Percentiles rank a stretch among this genome's conserved stretches.
phyloP scores from a whole-genome alignment of 2,329 filamentous ascomycete species.

The Alternaria panax region DNA sequence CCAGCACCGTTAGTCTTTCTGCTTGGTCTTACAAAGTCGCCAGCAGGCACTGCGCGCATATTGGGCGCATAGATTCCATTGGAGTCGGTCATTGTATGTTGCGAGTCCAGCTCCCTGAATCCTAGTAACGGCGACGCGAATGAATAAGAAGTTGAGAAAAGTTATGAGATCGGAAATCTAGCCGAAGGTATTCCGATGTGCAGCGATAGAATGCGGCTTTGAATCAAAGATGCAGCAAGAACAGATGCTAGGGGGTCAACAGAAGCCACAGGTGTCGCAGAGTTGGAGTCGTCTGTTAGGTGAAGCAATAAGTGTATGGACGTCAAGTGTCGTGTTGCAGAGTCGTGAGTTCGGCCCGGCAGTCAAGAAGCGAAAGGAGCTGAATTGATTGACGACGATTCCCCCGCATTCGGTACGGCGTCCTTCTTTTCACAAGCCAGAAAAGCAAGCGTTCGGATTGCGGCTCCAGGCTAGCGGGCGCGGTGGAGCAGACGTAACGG shows the following conservation, averaged over 20 bases:
- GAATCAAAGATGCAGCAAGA: slow-evolving; percentile 19
- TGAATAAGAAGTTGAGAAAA: slow-evolving; percentile 24
- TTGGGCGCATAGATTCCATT: slow-evolving; percentile 51
- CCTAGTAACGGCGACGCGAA: slow-evolving; percentile 20
- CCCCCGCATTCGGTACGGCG: slow-evolving; percentile 46
- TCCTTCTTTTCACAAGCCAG: slow-evolving; percentile 38
- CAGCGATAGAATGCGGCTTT: slow-evolving; percentile 30
- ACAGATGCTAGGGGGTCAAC: slow-evolving; percentile 28
- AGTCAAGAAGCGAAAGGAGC: slow-evolving; percentile 43
- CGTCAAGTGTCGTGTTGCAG: slow-evolving; percentile 37
- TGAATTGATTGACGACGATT: slow-evolving; percentile 42
- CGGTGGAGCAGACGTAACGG: slow-evolving; percentile 39
- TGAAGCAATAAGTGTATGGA: slow-evolving; percentile 33
- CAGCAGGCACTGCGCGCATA: slow-evolving; percentile 51
- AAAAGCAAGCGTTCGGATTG: slow-evolving; percentile 30
- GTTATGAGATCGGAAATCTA: slow-evolving; percentile 36
- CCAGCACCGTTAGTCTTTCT: slow-evolving; percentile 67
- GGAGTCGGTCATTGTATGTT: slow-evolving; percentile 39
- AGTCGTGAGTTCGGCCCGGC: slow-evolving; percentile 42
- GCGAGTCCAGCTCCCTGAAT: slow-evolving; percentile 38
- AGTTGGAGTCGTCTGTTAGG: slow-evolving; percentile 15
- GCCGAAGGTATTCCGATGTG: slow-evolving; percentile 42
- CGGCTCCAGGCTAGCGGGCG: slow-evolving; percentile 34
- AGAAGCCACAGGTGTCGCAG: slow-evolving; percentile 14
- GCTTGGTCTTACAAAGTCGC: slow-evolving; percentile 55